Evolutionary conservation across 129 eudicot genomes (phyloP).

Genomic region (Silybum marianum): DNA sequence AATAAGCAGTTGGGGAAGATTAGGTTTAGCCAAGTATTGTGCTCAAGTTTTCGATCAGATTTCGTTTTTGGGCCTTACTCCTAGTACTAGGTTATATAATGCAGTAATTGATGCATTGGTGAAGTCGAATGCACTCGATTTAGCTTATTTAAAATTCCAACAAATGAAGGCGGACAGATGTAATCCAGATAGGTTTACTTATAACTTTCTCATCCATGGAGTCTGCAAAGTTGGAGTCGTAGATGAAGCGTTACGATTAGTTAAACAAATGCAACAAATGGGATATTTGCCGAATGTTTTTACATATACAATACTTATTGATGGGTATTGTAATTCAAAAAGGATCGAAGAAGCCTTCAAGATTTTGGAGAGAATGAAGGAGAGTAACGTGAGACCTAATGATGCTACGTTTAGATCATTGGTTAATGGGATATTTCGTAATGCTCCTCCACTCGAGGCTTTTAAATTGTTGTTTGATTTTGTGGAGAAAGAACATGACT

Average conservation of each 20-base stretch:
- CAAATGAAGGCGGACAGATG: conserved; percentile 88
- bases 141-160: conserved; percentile 90
- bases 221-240: conserved; percentile 90
- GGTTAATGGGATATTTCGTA: conserved; percentile 81
- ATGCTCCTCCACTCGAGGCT: conserved; percentile 50
- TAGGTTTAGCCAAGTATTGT: conserved; percentile 89
- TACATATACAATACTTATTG: conserved; percentile 81
- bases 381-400: conserved; percentile 66
- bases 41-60: conserved; percentile 80
- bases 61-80: conserved; percentile 66
- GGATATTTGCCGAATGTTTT: conserved; percentile 75
- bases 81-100: conserved; percentile 81
- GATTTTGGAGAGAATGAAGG: conserved; percentile 71
- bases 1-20: conserved; percentile 90
- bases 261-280: conserved; percentile 77
- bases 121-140: conserved; percentile 84
- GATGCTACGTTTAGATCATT: conserved; percentile 91
- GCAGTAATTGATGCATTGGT: conserved; percentile 82
- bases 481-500: conserved; percentile 46
- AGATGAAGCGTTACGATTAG: conserved; percentile 78
- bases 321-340: conserved; percentile 85
- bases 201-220: conserved; percentile 87
- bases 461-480: conserved; percentile 50
- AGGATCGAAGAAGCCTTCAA: conserved; percentile 71
- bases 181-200: conserved; percentile 83